Evolutionary conservation across 306 rosid genomes (phyloP), one percentile per base, ranked within the genome.

Genomic region (Bauhinia variegata): DNA sequence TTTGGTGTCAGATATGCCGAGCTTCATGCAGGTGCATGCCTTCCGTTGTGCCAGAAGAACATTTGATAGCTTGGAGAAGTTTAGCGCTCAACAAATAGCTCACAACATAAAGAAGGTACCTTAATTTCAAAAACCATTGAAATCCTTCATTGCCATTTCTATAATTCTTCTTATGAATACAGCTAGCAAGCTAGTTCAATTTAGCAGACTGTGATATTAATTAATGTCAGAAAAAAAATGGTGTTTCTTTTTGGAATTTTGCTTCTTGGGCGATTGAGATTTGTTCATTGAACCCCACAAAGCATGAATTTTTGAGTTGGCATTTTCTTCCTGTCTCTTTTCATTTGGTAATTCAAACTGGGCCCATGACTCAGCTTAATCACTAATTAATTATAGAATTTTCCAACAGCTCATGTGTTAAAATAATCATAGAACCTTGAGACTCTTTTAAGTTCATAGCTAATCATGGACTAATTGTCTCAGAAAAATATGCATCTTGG

Each of bases 11-110:
- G 99, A 93, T 64, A 88, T 93, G 99, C 97, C 97, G 23, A 86
- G 81, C 18, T 82, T 84, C 85, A 90, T 93, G 99, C 99, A 93
- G 80, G 80, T 86, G 73, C 89, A 88, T 58, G 97, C 99, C 49
- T 93, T 93, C 60, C 85, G 91, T 13, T 84, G 88, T 72, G 97
- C 95, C 0, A 90, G 99, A 67, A 83, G 82, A 6, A 90, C 89
- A 10, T 73, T 60, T 70, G 99, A 93, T 51, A 83, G 89, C 82
- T 79, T 86, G 85, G 96, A 93, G 73, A 67, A 81, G 83, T 85
- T 89, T 8, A 93, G 97, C 77, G 32, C 88, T 11, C 88, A 83
- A 60, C 89, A 82, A 70, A 86, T 88, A 32, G 99, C 98, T 72
- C 85, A 73, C 64, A 93, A 86, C 84, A 78, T 93, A 4, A 93